Percentiles rank a stretch among this genome's conserved stretches.
phyloP scores from a whole-genome alignment of 1,139 yeast species.

The Kurtzmaniella quercitrusa region DNA sequence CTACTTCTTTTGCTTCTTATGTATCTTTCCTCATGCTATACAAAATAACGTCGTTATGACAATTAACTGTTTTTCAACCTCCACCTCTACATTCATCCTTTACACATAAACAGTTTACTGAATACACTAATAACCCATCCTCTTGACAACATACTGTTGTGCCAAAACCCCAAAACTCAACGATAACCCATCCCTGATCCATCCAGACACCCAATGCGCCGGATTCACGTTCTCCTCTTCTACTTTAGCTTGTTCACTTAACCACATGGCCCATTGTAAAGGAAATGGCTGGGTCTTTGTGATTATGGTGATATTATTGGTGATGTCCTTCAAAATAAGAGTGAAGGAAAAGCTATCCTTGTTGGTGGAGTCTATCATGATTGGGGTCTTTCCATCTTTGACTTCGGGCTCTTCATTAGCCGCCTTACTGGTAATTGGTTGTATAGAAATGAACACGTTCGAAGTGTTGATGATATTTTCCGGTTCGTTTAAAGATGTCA shows the following conservation, averaged over 20 bases:
- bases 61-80: too few relatives aligned
- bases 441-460: constrained; percentile 73
- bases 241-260: constrained; percentile 42
- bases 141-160: constrained; percentile 81
- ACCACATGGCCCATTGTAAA: constrained; percentile 82
- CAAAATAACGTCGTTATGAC: neutral
- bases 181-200: constrained; percentile 83
- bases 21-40: too few relatives aligned
- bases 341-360: constrained; percentile 54
- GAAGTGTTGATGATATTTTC: constrained; percentile 39
- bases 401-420: constrained; percentile 16
- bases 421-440: constrained; percentile 50
- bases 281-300: constrained; percentile 91
- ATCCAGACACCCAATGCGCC: constrained; percentile 89
- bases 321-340: constrained; percentile 68
- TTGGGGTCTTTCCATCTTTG: constrained; percentile 17
- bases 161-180: constrained; percentile 82
- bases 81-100: neutral
- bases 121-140: constrained; percentile 71
- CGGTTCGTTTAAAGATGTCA: neutral
- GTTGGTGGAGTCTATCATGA: constrained; percentile 39
- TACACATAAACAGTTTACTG: neutral
- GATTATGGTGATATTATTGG: constrained; percentile 68
- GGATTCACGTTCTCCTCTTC: constrained; percentile 66
- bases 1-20: too few relatives aligned